Percentiles rank a stretch among this genome's conserved stretches.
These are phyloP conservation scores for Neurospora hispaniola DNA, from an alignment of 495 filamentous ascomycete genomes.

Conservation along the genomic window DNA sequence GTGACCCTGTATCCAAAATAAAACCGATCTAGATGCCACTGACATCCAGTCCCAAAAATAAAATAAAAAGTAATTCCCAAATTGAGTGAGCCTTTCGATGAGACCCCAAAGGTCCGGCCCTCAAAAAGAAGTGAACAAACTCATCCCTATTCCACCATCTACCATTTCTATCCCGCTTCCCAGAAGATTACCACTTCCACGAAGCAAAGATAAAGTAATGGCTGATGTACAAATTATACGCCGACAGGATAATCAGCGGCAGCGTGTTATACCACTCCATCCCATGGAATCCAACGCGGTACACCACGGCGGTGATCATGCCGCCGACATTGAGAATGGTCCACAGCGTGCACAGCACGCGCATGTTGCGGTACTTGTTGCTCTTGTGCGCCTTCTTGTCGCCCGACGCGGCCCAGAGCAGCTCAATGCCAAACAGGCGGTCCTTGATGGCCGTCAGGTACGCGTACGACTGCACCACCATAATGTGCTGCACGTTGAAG, in stretches of 20 bases:
- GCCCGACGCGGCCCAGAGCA: slow-evolving; percentile 23
- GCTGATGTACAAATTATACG: slow-evolving; percentile 20
- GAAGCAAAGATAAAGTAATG: slow-evolving; percentile 21
- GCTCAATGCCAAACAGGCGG: slow-evolving; percentile 21
- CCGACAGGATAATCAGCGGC: slow-evolving; percentile 18
- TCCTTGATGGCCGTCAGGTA: slow-evolving; percentile 27
- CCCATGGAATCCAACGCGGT: slow-evolving; percentile 8
- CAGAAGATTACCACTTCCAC: slow-evolving; percentile 14
- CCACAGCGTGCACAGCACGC: slow-evolving; percentile 21
- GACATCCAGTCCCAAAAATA: not conserved
- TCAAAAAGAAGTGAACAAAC: not conserved
- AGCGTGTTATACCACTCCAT: slow-evolving; percentile 22
- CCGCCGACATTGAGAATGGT: slow-evolving; percentile 14
- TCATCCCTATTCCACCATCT: too few relatives aligned
- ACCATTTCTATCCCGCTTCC: too few relatives aligned
- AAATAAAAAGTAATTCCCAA: not conserved
- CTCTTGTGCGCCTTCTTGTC: slow-evolving; percentile 26
- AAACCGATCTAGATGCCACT: not conserved
- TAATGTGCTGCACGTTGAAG: slow-evolving; percentile 27
- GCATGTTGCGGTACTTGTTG: slow-evolving; percentile 26
- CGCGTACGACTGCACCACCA: slow-evolving; percentile 25
- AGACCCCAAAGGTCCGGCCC: not conserved
- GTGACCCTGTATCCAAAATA: not conserved
- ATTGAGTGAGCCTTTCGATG: not conserved
- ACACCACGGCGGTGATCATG: slow-evolving; percentile 15